Base-by-base conservation (phyloP, 2,329 filamentous ascomycete species). In the Trichoderma sp. region DNA sequence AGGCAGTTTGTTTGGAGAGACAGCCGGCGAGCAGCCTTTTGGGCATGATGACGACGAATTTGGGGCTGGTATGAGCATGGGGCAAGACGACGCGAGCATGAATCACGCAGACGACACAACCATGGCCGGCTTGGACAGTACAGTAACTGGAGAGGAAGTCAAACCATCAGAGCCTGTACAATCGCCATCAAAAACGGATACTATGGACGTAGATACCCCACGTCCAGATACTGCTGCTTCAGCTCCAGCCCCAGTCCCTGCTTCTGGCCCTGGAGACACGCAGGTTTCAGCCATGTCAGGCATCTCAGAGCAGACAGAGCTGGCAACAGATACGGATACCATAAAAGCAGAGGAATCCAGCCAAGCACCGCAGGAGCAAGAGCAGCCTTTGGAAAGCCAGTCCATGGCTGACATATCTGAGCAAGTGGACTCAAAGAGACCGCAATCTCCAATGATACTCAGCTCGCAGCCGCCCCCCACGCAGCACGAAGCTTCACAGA, bases 1-100 rank as follows among this genome's bases (percentile, higher is more conserved):
- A 0, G 93, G 94, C 58, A 97, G 94, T 2, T 84, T 99, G 1
- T 99, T 98, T 77, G 96, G 95, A 2, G 94, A 96, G 73, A 91
- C 82, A 11, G 80, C 82, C 16, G 78, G 90, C 80, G 77, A 79
- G 79, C 77, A 86, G 29, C 89, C 88, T 5, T 96, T 93, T 77
- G 92, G 87, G 0, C 90, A 91, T 14, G 93, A 97, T 55, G 93
- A 97, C 52, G 93, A 96, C 73, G 92, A 94, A 72, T 94, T 96
- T 73, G 90, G 90, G 3, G 84, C 89, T 68, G 91, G 91, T 1
- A 91, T 97, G 80, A 89, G 89, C 47, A 83, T 85, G 76, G 80
- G 80, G 66, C 75, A 81, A 1, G 79, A 73, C 21, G 77, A 85
- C 35, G 77, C 79, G 3, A 78, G 76, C 3, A 79, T 83, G 77